Conservation (phyloP, 495 filamentous ascomycete genomes). For the Trichoderma parareesei region DNA sequence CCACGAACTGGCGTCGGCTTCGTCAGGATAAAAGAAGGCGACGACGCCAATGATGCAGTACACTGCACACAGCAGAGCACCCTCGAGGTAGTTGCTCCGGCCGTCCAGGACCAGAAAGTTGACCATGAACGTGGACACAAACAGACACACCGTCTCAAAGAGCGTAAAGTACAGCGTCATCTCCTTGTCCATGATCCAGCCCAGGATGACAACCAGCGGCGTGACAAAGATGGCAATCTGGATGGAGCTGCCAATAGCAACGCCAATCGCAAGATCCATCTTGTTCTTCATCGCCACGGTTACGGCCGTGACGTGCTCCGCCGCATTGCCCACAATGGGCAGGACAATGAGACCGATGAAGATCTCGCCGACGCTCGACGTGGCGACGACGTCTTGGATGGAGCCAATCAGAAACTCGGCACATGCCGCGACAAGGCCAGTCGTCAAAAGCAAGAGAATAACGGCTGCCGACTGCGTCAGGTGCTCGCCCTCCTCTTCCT, state of each 20-base stretch:
- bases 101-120: slow-evolving; percentile 88
- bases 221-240: slow-evolving; percentile 88
- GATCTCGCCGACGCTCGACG: slow-evolving; percentile 58
- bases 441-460: slow-evolving; percentile 65
- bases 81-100: slow-evolving; percentile 81
- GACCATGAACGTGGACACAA: slow-evolving; percentile 80
- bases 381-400: slow-evolving; percentile 61
- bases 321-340: slow-evolving; percentile 86
- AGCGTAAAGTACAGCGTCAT: slow-evolving; percentile 90
- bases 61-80: slow-evolving; percentile 68
- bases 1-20: slow-evolving; percentile 36
- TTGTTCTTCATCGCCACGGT: slow-evolving; percentile 89
- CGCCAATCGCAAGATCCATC: slow-evolving; percentile 89
- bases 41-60: slow-evolving; percentile 73
- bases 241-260: slow-evolving; percentile 81
- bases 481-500: slow-evolving; percentile 34
- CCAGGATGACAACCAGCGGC: slow-evolving; percentile 79
- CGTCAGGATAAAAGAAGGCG: slow-evolving; percentile 56
- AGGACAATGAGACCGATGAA: slow-evolving; percentile 87
- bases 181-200: slow-evolving; percentile 71
- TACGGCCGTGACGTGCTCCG: slow-evolving; percentile 86
- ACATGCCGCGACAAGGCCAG: slow-evolving; percentile 72
- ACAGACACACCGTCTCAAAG: slow-evolving; percentile 82
- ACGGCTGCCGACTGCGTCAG: slow-evolving; percentile 71
- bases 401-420: slow-evolving; percentile 81